These are phyloP conservation scores for Leccinum pachyderme DNA, from an alignment of 1,284 basidiomycete species.

Conservation along the genomic window DNA sequence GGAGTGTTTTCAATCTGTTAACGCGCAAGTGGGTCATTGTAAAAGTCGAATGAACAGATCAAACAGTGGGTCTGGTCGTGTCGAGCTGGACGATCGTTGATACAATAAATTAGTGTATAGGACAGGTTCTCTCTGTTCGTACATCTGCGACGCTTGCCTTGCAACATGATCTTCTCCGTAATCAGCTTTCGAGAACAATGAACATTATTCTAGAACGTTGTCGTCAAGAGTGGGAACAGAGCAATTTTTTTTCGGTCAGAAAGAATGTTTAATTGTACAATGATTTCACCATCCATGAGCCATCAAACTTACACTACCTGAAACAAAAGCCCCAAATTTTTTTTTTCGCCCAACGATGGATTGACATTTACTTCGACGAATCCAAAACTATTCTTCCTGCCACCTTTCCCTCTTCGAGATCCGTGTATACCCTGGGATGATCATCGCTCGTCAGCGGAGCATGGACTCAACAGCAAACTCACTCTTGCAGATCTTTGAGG, in stretches of 20 bases:
- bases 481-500: slow-evolving; percentile 56
- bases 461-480: slow-evolving; percentile 19
- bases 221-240: background rate
- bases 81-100: background rate
- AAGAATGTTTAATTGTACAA: background rate
- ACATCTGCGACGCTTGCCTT: background rate
- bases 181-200: background rate
- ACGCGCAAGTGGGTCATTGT: slow-evolving; percentile 77
- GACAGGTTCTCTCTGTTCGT: background rate
- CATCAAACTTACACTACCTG: background rate
- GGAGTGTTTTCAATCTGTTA: slow-evolving; percentile 85
- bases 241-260: background rate
- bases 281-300: background rate
- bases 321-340: background rate
- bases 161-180: background rate
- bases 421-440: slow-evolving; percentile 49
- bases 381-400: slow-evolving; percentile 67
- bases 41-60: slow-evolving; percentile 26
- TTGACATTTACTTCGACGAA: slow-evolving; percentile 28
- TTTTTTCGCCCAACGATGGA: background rate
- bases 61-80: background rate
- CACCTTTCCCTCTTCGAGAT: slow-evolving; percentile 54
- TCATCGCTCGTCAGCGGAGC: background rate
- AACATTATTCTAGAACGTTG: background rate
- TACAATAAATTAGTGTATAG: background rate